Conservation (phyloP, 1,284 basidiomycete species). For the Amylostereum areolatum region DNA sequence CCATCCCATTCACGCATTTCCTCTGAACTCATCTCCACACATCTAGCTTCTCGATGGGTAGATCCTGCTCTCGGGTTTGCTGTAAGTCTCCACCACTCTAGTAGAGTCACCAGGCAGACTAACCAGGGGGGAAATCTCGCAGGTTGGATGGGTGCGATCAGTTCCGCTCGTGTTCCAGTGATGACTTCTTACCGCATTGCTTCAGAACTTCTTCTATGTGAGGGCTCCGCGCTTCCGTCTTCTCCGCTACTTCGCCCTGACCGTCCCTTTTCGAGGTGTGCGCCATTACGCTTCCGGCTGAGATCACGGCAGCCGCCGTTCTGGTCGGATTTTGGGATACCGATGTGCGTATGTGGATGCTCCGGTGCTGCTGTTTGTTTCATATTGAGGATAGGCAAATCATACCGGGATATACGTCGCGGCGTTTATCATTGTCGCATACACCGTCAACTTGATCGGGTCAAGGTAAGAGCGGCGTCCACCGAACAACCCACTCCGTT, state of each 20-base stretch:
- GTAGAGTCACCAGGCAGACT: background rate
- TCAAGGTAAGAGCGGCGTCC: conserved; percentile 20
- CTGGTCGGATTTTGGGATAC: conserved; percentile 13
- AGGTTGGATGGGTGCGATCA: conserved; percentile 16
- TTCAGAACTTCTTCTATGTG: conserved; percentile 15
- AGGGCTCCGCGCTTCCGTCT: background rate
- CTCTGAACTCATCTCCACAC: background rate
- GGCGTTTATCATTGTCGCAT: conserved; percentile 21
- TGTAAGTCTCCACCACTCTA: conserved; percentile 4
- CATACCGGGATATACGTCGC: conserved; percentile 21
- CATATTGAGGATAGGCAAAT: conserved; percentile 4
- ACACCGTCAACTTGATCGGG: conserved; percentile 22
- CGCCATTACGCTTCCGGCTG: conserved; percentile 13
- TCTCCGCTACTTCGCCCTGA: background rate
- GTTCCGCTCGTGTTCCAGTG: background rate
- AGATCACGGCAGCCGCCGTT: conserved; percentile 13
- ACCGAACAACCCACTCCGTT: too few relatives aligned
- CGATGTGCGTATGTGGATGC: conserved; percentile 4
- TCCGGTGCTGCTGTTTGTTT: background rate
- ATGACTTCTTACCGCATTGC: background rate
- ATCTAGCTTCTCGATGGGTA: conserved; percentile 14
- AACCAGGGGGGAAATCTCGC: background rate
- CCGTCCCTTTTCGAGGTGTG: conserved; percentile 6
- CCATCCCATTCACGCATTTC: background rate
- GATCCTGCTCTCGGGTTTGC: conserved; percentile 15